phyloP scores from a whole-genome alignment of 1,284 basidiomycete genomes.

The Filobasidium uniguttulatum region DNA sequence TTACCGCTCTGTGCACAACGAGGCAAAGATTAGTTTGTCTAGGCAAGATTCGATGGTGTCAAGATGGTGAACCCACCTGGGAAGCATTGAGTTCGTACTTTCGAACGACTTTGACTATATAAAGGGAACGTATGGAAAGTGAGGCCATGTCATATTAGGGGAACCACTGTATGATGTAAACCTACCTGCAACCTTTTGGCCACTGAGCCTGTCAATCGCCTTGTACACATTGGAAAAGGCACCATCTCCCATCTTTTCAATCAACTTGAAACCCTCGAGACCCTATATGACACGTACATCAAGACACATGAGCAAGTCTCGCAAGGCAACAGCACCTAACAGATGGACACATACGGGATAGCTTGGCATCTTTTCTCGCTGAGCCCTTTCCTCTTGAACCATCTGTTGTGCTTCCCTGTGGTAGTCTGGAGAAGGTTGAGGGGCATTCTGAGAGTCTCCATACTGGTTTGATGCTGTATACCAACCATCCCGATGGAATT shows the following conservation, averaged over 20 bases:
- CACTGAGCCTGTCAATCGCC: slow-evolving; percentile 62
- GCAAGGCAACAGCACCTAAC: not conserved
- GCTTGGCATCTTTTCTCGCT: slow-evolving; percentile 60
- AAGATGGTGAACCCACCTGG: slow-evolving; percentile 61
- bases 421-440: slow-evolving; percentile 34
- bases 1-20: slow-evolving; percentile 71
- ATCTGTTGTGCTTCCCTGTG: slow-evolving; percentile 56
- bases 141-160: slow-evolving; percentile 10
- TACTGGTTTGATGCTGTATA: too few relatives aligned
- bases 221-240: slow-evolving; percentile 99
- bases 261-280: slow-evolving; percentile 63
- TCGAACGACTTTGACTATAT: slow-evolving; percentile 82
- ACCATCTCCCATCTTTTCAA: slow-evolving; percentile 95
- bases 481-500: too few relatives aligned
- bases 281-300: slow-evolving; percentile 40
- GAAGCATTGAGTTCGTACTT: slow-evolving; percentile 89
- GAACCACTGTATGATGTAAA: slow-evolving; percentile 12
- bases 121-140: slow-evolving; percentile 4
- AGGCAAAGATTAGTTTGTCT: not conserved
- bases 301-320: slow-evolving; percentile 11
- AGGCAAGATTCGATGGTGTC: slow-evolving; percentile 10
- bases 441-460: slow-evolving; percentile 25
- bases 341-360: slow-evolving; percentile 43
- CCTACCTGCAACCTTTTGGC: slow-evolving; percentile 73
- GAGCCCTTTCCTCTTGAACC: slow-evolving; percentile 61